phyloP scores from a whole-genome alignment of 176 grass and related monocot species.

The Poa annua region DNA sequence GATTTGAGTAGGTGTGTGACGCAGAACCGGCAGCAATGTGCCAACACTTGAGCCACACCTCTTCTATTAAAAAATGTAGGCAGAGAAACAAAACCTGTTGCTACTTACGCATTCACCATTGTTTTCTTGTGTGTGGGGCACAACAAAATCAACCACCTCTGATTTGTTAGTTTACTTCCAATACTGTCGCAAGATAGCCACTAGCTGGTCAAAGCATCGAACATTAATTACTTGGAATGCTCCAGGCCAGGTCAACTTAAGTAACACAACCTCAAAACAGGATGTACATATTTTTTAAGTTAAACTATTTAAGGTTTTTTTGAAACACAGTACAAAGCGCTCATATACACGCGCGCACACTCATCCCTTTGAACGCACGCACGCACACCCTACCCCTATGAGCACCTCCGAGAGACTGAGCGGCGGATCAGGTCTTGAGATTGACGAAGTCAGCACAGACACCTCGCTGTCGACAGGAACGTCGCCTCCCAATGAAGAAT shows the following conservation, averaged over 20 bases:
- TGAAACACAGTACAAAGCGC: too few relatives aligned
- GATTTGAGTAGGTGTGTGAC: neutral
- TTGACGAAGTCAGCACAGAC: too few relatives aligned
- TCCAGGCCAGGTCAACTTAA: neutral
- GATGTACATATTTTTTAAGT: too few relatives aligned
- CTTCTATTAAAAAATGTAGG: neutral
- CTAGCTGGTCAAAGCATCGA: neutral
- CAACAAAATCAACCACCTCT: conserved; percentile 29
- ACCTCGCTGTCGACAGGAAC: too few relatives aligned
- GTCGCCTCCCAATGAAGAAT: too few relatives aligned
- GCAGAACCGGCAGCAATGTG: conserved; percentile 9
- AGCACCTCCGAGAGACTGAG: too few relatives aligned
- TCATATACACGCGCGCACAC: too few relatives aligned
- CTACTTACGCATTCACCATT: neutral
- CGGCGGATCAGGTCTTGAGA: too few relatives aligned
- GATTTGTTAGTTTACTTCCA: neutral
- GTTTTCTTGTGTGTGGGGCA: neutral
- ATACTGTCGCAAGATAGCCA: neutral
- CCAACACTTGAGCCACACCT: conserved; percentile 5
- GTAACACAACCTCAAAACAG: too few relatives aligned
- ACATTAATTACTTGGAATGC: neutral
- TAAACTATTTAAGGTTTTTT: too few relatives aligned
- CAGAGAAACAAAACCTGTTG: neutral
- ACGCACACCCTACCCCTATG: too few relatives aligned
- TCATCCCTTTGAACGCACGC: too few relatives aligned